Base-by-base conservation (phyloP, 495 filamentous ascomycete species). In the Echria macrotheca region DNA sequence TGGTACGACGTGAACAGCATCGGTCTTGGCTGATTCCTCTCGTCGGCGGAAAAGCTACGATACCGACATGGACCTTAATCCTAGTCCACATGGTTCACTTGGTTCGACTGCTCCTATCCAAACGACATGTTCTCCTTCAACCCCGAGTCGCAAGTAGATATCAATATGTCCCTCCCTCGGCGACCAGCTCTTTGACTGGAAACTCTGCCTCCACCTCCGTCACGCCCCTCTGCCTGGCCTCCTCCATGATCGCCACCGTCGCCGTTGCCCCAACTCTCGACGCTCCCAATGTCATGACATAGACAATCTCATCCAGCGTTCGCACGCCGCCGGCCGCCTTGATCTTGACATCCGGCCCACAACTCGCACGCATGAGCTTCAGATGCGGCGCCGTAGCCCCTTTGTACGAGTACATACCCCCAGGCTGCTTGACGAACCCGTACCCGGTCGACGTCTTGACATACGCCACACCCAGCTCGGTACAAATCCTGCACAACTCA, bases 371-470 rank as follows among this genome's bases (percentile, higher is more conserved):
- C 77, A 81, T 83, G 9, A 82, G 42, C 60, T 70, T 69, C 14
- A 83, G 56, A 53, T 77, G 66, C 25, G 49, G 40, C 23, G 73
- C 51, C 3, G 76, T 80, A 0, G 73, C 74, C 0, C 76, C 78
- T 10, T 64, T 59, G 44, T 76, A 81, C 36, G 69, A 67, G 50
- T 78, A 80, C 7, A 60, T 55, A 1, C 75, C 76, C 46, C 68
- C 66, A 3, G 47, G n/a, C 54, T 73, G 67, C 58, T 79, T 78
- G 17, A 77, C 71, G 54, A 80, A 81, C 4, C 77, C 78, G 53
- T 75, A 81, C 8, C 76, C 78, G 1, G 76, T 76, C 1, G 72
- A 75, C 1, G 79, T 80, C 66, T 81, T 81, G 47, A 81, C 70
- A 46, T 76, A 81, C 1, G 71, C 77, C 8, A 82, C 77, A 0